A percentile compares a stretch with the other conserved stretches of the same genome.
phyloP scores from a whole-genome alignment of 768 basidiomycete species.

The Boletus speciosus region DNA sequence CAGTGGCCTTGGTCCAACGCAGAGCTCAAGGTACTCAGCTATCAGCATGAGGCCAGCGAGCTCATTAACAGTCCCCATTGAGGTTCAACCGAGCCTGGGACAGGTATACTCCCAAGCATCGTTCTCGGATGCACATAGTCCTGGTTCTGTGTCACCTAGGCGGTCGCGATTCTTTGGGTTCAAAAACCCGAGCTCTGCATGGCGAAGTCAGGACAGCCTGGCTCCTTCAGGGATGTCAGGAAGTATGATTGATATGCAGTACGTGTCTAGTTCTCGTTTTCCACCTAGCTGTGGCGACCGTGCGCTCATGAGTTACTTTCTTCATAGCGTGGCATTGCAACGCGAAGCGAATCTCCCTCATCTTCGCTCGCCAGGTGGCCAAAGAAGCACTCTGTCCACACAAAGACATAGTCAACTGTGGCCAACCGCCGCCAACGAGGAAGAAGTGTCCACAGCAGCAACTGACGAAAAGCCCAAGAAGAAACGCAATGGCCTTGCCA shows the following conservation, averaged over 20 bases:
- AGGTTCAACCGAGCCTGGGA: conserved; percentile 56
- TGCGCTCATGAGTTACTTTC: conserved; percentile 7
- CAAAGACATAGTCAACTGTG: conserved; percentile 53
- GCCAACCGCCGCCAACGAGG: conserved; percentile 41
- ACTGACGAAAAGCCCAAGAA: conserved; percentile 61
- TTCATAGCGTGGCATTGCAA: conserved; percentile 68
- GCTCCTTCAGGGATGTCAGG: conserved; percentile 79
- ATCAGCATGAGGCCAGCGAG: conserved; percentile 58
- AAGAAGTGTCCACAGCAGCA: conserved; percentile 8
- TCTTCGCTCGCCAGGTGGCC: conserved; percentile 32
- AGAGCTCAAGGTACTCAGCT: conserved; percentile 60
- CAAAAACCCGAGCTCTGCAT: conserved; percentile 65
- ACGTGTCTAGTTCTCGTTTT: conserved; percentile 35
- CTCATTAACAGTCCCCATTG: conserved; percentile 54
- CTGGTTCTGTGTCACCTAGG: conserved; percentile 63
- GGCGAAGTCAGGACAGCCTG: conserved; percentile 78
- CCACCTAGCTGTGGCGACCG: not conserved
- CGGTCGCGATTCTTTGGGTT: conserved; percentile 77
- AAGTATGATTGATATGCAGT: conserved; percentile 95
- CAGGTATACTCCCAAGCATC: conserved; percentile 74
- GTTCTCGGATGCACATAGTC: conserved; percentile 75
- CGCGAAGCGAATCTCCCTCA: conserved; percentile 47
- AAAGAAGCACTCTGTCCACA: conserved; percentile 32
- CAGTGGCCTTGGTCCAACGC: conserved; percentile 50
- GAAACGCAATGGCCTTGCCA: conserved; percentile 73